Conservation (phyloP, 2,329 filamentous ascomycete species). For the Pseudogymnoascus sp. region DNA sequence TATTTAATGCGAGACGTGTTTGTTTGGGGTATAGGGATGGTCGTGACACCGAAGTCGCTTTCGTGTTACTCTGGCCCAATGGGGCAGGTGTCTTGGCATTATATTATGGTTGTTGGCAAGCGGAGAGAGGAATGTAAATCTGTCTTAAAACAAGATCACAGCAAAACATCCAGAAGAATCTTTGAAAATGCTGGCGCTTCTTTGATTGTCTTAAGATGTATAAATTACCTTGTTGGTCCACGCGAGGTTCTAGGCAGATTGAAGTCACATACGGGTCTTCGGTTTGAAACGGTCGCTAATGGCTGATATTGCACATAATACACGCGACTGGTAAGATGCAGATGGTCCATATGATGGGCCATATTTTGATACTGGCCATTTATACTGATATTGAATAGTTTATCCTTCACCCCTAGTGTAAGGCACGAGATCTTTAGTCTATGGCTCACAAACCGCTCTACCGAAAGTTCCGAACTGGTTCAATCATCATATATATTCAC, state of each 20-base stretch:
- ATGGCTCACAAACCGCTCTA: background rate
- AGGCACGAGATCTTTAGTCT: background rate
- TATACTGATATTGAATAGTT: background rate
- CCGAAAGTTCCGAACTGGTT: background rate
- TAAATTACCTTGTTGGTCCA: background rate
- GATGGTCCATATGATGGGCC: background rate
- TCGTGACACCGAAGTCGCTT: background rate
- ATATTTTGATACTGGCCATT: background rate
- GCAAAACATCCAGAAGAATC: slow-evolving; percentile 1
- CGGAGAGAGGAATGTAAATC: background rate
- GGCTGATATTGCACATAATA: background rate
- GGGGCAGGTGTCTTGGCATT: background rate
- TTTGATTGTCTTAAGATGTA: background rate
- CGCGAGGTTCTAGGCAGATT: background rate
- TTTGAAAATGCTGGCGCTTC: background rate
- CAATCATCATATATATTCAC: background rate
- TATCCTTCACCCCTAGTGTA: background rate
- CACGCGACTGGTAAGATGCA: background rate
- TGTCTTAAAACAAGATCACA: background rate
- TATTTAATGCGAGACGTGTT: background rate
- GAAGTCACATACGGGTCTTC: background rate
- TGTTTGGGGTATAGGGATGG: background rate
- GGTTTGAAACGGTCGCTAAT: background rate
- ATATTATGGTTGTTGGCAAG: background rate
- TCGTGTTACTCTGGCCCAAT: background rate